Percentiles rank a stretch among this genome's conserved stretches.
Conservation (phyloP, 495 filamentous ascomycete genomes). For the Penicillium ucsense region DNA sequence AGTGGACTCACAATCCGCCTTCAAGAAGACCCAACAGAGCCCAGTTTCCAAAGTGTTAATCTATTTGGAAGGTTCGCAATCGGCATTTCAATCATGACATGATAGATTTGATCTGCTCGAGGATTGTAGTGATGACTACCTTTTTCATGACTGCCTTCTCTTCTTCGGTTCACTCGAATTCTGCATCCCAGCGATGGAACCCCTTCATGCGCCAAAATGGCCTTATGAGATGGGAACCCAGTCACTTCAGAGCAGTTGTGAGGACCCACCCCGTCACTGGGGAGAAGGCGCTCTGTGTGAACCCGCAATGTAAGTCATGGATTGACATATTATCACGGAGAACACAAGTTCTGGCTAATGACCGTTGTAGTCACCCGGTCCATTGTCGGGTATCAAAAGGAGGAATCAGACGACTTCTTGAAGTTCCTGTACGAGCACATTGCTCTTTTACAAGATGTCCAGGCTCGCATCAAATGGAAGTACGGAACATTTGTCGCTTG, state of each 20-base stretch:
- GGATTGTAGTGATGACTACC: constrained; percentile 21
- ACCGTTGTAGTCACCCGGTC: constrained; percentile 40
- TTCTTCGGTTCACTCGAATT: constrained; percentile 60
- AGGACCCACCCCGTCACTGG: constrained; percentile 51
- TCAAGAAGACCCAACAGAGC: constrained; percentile 64
- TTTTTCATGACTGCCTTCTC: constrained; percentile 60
- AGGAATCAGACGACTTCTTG: constrained; percentile 56
- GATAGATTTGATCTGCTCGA: too few species aligned
- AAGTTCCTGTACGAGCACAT: constrained; percentile 60
- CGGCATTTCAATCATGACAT: too few species aligned
- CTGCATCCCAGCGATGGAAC: constrained; percentile 65
- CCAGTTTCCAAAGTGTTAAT: constrained; percentile 60
- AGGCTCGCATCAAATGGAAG: constrained; percentile 49
- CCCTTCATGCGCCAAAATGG: constrained; percentile 56
- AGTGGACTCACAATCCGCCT: constrained; percentile 60
- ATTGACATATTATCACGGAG: background rate
- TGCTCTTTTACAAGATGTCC: constrained; percentile 47
- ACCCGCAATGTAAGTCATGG: constrained; percentile 63
- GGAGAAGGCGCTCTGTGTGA: constrained; percentile 80
- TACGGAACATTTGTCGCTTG: constrained; percentile 51
- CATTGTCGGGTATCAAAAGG: constrained; percentile 58
- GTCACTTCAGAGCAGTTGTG: constrained; percentile 48
- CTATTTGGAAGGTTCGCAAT: constrained; percentile 28
- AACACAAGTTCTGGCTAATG: background rate
- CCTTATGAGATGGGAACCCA: constrained; percentile 49